A percentile compares a stretch with the other conserved stretches of the same genome.
These are phyloP conservation scores for Phytophthora boehmeriae DNA, from an alignment of 352 stramenopile species.

Conservation along the genomic window DNA sequence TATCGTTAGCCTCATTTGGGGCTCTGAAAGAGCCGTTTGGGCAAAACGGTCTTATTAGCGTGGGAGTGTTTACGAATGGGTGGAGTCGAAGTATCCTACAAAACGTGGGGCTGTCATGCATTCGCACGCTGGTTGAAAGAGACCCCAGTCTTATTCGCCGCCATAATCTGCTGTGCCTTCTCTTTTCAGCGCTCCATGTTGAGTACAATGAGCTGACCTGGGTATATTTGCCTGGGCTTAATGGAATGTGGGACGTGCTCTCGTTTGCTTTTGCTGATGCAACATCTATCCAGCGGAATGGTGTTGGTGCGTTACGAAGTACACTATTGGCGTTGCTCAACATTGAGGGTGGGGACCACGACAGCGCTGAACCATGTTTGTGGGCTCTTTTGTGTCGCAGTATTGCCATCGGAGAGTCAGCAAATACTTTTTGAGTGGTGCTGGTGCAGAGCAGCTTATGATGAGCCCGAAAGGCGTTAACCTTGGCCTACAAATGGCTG, in stretches of 20 bases:
- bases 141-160: slow-evolving; percentile 68
- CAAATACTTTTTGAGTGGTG: slow-evolving; percentile 35
- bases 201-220: slow-evolving; percentile 68
- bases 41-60: slow-evolving; percentile 45
- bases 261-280: slow-evolving; percentile 42
- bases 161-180: slow-evolving; percentile 65
- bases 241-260: slow-evolving; percentile 75
- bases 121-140: slow-evolving; percentile 80
- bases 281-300: slow-evolving; percentile 35
- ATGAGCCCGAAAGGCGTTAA: slow-evolving; percentile 74
- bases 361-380: slow-evolving; percentile 54
- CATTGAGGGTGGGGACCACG: slow-evolving; percentile 58
- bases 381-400: slow-evolving; percentile 83
- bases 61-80: slow-evolving; percentile 53
- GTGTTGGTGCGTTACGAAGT: slow-evolving; percentile 49
- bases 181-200: slow-evolving; percentile 82
- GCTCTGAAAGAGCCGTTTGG: slow-evolving; percentile 26
- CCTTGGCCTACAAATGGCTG: slow-evolving; percentile 13
- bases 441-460: slow-evolving; percentile 53
- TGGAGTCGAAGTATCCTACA: slow-evolving; percentile 70
- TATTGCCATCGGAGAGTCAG: slow-evolving; percentile 78
- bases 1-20: slow-evolving; percentile 27
- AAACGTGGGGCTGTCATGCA: slow-evolving; percentile 71
- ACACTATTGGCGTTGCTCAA: slow-evolving; percentile 74
- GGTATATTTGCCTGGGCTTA: slow-evolving; percentile 62